Conservation (phyloP, 441 rosid species). For the Bruguiera hainesii region DNA sequence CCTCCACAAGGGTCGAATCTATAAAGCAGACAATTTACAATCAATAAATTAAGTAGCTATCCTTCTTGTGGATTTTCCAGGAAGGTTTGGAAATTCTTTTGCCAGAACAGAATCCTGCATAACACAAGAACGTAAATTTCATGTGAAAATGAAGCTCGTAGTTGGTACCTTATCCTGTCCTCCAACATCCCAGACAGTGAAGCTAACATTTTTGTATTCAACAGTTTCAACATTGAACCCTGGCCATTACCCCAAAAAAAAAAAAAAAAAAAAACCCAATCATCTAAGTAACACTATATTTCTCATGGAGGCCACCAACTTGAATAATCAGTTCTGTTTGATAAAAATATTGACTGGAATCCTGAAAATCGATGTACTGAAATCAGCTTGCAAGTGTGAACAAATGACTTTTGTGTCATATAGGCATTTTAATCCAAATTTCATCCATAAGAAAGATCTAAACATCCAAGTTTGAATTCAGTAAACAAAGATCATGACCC, state of each 20-base stretch:
- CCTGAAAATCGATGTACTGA: no score
- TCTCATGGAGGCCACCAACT: not conserved
- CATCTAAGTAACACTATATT: not conserved
- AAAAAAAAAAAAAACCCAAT: not conserved
- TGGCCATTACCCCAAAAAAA: slow-evolving; percentile 11
- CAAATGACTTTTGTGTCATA: no score
- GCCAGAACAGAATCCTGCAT: not conserved
- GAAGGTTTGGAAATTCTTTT: no score
- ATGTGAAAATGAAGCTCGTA: not conserved
- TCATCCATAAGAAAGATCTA: no score
- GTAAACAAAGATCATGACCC: no score
- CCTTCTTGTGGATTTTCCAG: no score
- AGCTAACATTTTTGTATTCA: slow-evolving; percentile 52
- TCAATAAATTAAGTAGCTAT: not conserved
- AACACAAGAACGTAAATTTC: not conserved
- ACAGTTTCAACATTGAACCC: slow-evolving; percentile 79
- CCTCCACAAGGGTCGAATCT: slow-evolving; percentile 78
- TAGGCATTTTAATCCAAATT: no score
- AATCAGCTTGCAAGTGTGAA: no score
- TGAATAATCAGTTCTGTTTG: no score
- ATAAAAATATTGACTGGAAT: no score
- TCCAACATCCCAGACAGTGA: slow-evolving; percentile 76
- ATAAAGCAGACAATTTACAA: slow-evolving; percentile 2
- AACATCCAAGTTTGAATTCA: no score
- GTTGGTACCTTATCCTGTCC: slow-evolving; percentile 67